phyloP scores from a whole-genome alignment of 208 protist species.

The Trypanosoma mega region DNA sequence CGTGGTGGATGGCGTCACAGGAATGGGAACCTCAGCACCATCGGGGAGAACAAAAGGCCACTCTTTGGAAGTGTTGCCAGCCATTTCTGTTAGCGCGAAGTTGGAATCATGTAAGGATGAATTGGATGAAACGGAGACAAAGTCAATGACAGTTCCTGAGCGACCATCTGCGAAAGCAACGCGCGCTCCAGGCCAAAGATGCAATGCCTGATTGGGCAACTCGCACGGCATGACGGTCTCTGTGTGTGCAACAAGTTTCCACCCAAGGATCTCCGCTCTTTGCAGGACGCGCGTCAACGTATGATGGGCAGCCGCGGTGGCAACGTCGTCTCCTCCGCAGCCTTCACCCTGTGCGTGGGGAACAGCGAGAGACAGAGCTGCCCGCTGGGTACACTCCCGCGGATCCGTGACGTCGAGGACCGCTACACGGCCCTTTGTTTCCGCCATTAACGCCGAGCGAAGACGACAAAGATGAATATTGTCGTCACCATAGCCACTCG shows the following conservation, averaged over 20 bases:
- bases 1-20: constrained; percentile 3
- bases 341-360: not conserved
- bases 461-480: too few species aligned
- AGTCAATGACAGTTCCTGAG: constrained; percentile 9
- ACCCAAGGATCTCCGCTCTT: constrained; percentile 1
- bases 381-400: constrained; percentile 10
- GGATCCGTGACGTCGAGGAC: constrained; percentile 6
- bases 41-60: constrained; percentile 19
- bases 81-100: too few species aligned
- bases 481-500: too few species aligned
- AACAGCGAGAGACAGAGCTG: constrained; percentile 13
- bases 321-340: too few species aligned
- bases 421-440: too few species aligned
- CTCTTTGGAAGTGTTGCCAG: too few species aligned
- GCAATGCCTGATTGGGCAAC: constrained; percentile 8
- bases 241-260: constrained; percentile 17
- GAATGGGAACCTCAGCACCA: not conserved
- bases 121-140: too few species aligned
- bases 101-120: too few species aligned
- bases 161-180: constrained; percentile 11
- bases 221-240: constrained; percentile 5
- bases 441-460: too few species aligned
- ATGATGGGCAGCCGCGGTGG: not conserved
- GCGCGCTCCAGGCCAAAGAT: constrained; percentile 22
- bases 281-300: not conserved